Conservation (phyloP, 257 asterid species). For the Solanum raphanifolium region DNA sequence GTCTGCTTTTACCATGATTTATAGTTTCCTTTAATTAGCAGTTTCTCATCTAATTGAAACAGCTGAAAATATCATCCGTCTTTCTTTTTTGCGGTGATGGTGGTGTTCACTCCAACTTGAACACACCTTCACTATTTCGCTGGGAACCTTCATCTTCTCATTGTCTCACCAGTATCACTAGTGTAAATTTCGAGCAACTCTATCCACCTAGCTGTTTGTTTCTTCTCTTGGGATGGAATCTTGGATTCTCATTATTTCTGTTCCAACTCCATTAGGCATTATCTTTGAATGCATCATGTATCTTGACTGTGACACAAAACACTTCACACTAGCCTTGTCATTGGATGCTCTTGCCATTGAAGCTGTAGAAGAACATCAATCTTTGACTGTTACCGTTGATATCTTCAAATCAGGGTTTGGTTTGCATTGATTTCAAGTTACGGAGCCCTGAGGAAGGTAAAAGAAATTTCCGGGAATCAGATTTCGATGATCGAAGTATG, state of each 20-base stretch:
- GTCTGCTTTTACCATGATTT: neutral
- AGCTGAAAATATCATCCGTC: neutral
- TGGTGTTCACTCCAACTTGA: neutral
- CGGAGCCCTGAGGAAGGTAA: neutral
- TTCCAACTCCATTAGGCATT: neutral
- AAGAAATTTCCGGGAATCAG: neutral
- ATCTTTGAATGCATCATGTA: neutral
- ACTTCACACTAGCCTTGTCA: neutral
- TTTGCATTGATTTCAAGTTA: conserved; percentile 21
- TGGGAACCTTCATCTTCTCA: neutral
- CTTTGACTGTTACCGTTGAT: conserved; percentile 39
- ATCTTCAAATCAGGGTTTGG: conserved; percentile 67
- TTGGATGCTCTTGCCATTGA: neutral
- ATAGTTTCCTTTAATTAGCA: neutral
- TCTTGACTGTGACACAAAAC: neutral
- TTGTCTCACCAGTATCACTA: neutral
- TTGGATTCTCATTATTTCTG: neutral
- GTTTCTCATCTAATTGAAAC: neutral
- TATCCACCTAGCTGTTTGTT: neutral
- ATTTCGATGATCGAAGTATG: neutral
- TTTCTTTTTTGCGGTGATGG: neutral
- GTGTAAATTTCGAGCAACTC: neutral
- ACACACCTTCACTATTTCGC: neutral
- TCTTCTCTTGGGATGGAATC: neutral
- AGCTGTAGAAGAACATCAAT: conserved; percentile 14